A percentile compares a stretch with the other conserved stretches of the same genome.
Conservation (phyloP, 495 filamentous ascomycete species). For the Pseudomonodictys pantanalensis region DNA sequence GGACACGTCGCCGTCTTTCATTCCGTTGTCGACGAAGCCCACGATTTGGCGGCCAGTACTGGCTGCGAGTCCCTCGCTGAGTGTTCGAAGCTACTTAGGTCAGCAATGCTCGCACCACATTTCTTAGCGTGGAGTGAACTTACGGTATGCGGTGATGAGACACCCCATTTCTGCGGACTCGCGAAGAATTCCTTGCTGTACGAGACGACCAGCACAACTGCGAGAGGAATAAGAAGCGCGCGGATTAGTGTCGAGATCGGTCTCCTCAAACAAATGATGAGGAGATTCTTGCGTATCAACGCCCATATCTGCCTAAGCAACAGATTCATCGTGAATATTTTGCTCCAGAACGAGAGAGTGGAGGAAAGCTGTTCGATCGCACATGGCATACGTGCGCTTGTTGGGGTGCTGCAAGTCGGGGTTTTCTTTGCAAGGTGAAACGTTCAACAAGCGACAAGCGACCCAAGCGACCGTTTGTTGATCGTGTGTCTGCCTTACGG, state of each 20-base stretch:
- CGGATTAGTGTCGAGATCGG: constrained; percentile 27
- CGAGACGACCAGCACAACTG: constrained; percentile 16
- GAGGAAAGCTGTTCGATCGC: too few relatives aligned
- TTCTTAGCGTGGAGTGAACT: neutral
- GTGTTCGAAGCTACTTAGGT: constrained; percentile 1
- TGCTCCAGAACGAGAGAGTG: too few relatives aligned
- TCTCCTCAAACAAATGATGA: constrained; percentile 18
- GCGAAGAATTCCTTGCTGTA: constrained; percentile 22
- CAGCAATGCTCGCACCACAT: neutral
- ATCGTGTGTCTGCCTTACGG: constrained; percentile 3
- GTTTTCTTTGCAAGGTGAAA: too few relatives aligned
- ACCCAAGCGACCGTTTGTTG: too few relatives aligned
- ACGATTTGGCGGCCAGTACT: constrained; percentile 48
- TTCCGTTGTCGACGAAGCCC: constrained; percentile 68
- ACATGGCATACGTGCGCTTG: neutral
- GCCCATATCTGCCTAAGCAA: constrained; percentile 28
- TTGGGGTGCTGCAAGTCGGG: too few relatives aligned
- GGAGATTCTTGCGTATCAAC: constrained; percentile 30
- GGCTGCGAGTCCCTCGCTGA: constrained; percentile 1
- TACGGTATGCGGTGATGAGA: constrained; percentile 10
- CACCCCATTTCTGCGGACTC: constrained; percentile 1
- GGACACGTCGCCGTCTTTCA: constrained; percentile 63
- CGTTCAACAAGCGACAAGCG: too few relatives aligned
- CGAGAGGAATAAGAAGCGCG: constrained; percentile 20
- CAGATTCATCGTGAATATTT: constrained; percentile 11